These are phyloP conservation scores for Neospermospora avenae DNA, from an alignment of 2,329 filamentous ascomycete genomes.

Conservation along the genomic window DNA sequence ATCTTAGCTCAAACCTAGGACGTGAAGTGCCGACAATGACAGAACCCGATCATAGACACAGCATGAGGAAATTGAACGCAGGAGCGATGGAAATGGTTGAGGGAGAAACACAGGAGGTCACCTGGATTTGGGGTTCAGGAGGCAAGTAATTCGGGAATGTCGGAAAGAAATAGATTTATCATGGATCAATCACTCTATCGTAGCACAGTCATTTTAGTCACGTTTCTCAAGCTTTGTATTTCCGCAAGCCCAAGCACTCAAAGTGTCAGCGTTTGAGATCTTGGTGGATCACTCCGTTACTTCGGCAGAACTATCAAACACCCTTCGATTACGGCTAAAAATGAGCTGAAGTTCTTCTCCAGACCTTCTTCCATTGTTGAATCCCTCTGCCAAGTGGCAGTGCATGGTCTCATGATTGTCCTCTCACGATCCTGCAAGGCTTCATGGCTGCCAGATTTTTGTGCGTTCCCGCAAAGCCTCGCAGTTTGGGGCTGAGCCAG, in stretches of 20 bases:
- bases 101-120: no score
- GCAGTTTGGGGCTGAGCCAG: neutral
- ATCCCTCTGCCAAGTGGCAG: neutral
- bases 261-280: neutral
- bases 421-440: neutral
- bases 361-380: neutral
- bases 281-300: neutral
- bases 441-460: neutral
- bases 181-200: neutral
- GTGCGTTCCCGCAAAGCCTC: neutral
- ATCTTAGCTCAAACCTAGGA: neutral
- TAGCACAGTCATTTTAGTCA: neutral
- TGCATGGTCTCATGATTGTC: constrained; percentile 2
- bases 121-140: no score
- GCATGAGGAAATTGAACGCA: no score
- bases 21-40: no score
- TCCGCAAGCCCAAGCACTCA: neutral
- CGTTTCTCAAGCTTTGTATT: neutral
- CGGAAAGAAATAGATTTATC: no score
- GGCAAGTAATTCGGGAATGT: no score
- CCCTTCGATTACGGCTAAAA: neutral
- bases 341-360: neutral
- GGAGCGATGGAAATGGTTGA: no score
- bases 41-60: no score
- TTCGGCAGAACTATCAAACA: neutral